Conservation (phyloP, 192 early-diverging fungal genomes). For the Rhizoclosmatium globosum region DNA sequence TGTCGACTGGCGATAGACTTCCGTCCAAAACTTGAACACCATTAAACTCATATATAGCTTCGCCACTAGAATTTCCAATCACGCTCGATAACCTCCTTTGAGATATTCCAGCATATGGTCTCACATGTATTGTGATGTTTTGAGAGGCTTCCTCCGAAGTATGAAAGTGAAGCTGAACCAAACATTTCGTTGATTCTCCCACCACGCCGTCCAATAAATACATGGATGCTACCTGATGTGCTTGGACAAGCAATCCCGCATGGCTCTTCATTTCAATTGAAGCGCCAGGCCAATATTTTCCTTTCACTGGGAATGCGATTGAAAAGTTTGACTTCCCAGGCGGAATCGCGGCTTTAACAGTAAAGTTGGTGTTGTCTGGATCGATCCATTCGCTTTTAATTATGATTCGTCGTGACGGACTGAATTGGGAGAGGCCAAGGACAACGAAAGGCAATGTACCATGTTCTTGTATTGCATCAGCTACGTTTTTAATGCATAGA, state of each 20-base stretch:
- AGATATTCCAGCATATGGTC: background rate
- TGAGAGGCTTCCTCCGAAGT: background rate
- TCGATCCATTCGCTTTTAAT: slow-evolving; percentile 18
- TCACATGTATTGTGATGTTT: background rate
- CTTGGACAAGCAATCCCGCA: background rate
- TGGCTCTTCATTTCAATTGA: background rate
- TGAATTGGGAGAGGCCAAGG: background rate
- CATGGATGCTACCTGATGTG: background rate
- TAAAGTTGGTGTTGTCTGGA: background rate
- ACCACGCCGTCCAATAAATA: background rate
- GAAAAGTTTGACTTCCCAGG: slow-evolving; percentile 19
- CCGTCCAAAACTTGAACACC: slow-evolving; percentile 4
- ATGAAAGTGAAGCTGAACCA: slow-evolving; percentile 2
- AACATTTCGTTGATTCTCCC: background rate
- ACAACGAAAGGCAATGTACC: slow-evolving; percentile 12
- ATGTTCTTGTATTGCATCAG: background rate
- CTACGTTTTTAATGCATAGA: slow-evolving; percentile 20
- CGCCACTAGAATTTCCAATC: background rate
- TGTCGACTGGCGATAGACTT: slow-evolving; percentile 21
- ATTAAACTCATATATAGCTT: slow-evolving; percentile 19
- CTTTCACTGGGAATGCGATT: slow-evolving; percentile 18
- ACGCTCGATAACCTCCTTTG: background rate
- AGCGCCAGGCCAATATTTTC: slow-evolving; percentile 11
- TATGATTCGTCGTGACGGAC: slow-evolving; percentile 1
- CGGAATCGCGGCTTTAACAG: background rate